phyloP scores from a whole-genome alignment of 1,139 yeast species.

The Suhomyces chickasaworum region DNA sequence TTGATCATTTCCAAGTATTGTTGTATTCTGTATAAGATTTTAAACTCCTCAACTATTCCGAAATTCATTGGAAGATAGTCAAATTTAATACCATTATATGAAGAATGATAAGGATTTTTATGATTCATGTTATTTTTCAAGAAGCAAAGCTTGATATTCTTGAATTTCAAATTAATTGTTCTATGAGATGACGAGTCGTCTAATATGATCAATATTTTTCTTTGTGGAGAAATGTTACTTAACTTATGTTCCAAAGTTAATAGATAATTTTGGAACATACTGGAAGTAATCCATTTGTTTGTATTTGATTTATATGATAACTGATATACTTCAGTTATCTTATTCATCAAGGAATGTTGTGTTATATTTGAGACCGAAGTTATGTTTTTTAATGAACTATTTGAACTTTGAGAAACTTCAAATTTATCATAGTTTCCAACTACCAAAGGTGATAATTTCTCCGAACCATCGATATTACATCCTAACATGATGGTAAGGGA shows the following conservation, averaged over 20 bases:
- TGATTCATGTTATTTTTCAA: constrained; percentile 45
- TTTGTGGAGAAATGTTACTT: constrained; percentile 33
- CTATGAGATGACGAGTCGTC: constrained; percentile 69
- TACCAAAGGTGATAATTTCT: constrained; percentile 59
- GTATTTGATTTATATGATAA: constrained; percentile 60
- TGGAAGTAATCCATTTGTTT: constrained; percentile 68
- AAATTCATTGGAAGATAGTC: constrained; percentile 64
- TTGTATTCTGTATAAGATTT: constrained; percentile 57
- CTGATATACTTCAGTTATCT: constrained; percentile 53
- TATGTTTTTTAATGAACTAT: constrained; percentile 30
- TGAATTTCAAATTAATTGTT: constrained; percentile 56
- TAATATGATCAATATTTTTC: constrained; percentile 56
- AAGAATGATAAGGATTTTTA: constrained; percentile 41
- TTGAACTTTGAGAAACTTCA: constrained; percentile 42
- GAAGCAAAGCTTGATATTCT: constrained; percentile 51
- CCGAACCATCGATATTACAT: constrained; percentile 63
- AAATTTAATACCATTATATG: constrained; percentile 40
- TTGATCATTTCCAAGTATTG: constrained; percentile 57
- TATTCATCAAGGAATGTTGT: constrained; percentile 39
- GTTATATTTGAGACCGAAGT: constrained; percentile 21
- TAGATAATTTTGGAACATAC: constrained; percentile 63
- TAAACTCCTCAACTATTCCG: constrained; percentile 66
- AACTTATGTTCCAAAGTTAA: constrained; percentile 60
- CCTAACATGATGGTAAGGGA: constrained; percentile 65
- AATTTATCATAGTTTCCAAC: constrained; percentile 64